A percentile compares a stretch with the other conserved stretches of the same genome.
These are phyloP conservation scores for Geotrichum citri-aurantii DNA, from an alignment of 1,139 yeast genomes.

Conservation along the genomic window DNA sequence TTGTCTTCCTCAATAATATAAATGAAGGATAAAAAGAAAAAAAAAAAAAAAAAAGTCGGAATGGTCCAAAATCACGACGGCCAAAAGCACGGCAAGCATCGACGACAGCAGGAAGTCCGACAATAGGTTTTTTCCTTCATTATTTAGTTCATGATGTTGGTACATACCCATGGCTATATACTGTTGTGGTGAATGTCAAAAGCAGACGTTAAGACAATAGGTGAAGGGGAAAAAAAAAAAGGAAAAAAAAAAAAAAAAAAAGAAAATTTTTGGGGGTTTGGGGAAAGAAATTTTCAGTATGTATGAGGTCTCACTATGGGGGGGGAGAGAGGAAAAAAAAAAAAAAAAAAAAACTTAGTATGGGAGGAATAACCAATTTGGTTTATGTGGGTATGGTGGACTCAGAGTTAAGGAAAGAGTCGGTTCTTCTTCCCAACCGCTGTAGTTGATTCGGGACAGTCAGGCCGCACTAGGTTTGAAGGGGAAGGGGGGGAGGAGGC, in stretches of 20 bases:
- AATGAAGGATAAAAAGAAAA: too few relatives aligned
- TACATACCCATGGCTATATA: conserved; percentile 1
- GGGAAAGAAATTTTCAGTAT: not conserved
- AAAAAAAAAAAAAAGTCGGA: not conserved
- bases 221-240: not conserved
- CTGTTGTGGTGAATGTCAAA: not conserved
- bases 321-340: too few relatives aligned
- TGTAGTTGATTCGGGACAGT: too few relatives aligned
- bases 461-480: too few relatives aligned
- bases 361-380: too few relatives aligned
- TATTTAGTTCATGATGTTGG: conserved; percentile 4
- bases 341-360: too few relatives aligned
- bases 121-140: too few relatives aligned
- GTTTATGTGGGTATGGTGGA: too few relatives aligned
- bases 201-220: not conserved
- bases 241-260: not conserved
- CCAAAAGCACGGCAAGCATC: not conserved
- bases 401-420: too few relatives aligned
- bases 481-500: too few relatives aligned
- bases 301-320: not conserved
- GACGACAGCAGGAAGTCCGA: not conserved
- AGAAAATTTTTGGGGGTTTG: not conserved
- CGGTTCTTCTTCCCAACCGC: too few relatives aligned
- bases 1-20: not conserved
- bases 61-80: not conserved